A percentile compares a stretch with the other conserved stretches of the same genome.
phyloP scores from a whole-genome alignment of 2,329 filamentous ascomycete genomes.

The Diaporthe sp. region DNA sequence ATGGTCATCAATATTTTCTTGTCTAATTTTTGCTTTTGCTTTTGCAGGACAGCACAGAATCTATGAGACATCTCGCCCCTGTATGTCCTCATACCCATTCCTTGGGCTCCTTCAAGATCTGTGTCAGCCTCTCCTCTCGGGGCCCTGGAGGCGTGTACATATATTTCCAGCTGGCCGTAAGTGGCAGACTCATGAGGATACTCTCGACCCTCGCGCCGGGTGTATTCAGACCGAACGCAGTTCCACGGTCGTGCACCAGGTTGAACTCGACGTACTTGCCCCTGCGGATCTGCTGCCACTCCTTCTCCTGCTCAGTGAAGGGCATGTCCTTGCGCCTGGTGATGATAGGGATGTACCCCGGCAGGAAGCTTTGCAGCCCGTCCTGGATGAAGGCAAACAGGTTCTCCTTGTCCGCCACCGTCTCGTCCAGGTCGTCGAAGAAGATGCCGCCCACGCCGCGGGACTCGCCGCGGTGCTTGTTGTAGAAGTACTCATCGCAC shows the following conservation, averaged over 20 bases:
- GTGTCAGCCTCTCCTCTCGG: constrained; percentile 84
- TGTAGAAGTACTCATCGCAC: constrained; percentile 98
- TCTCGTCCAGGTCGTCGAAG: constrained; percentile 95
- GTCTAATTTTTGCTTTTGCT: constrained; percentile 26
- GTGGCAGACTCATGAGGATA: constrained; percentile 95
- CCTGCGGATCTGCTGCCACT: constrained; percentile 95
- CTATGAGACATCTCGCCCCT: not conserved
- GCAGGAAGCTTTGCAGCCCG: constrained; percentile 88
- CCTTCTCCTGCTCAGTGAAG: constrained; percentile 87
- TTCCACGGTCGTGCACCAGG: constrained; percentile 95
- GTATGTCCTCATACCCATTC: constrained; percentile 73
- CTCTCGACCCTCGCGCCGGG: constrained; percentile 94
- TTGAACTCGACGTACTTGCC: constrained; percentile 99
- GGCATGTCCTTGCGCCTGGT: constrained; percentile 92
- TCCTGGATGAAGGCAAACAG: constrained; percentile 92
- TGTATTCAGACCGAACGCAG: constrained; percentile 92
- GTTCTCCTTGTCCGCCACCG: constrained; percentile 88
- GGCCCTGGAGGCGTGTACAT: constrained; percentile 88
- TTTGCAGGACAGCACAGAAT: constrained; percentile 29
- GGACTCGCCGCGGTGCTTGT: constrained; percentile 89
- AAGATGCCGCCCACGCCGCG: constrained; percentile 97
- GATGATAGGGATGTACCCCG: constrained; percentile 91
- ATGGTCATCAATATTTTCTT: not conserved
- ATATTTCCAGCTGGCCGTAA: constrained; percentile 95
- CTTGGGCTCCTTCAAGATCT: constrained; percentile 75